phyloP scores from a whole-genome alignment of 768 basidiomycete species.

The Russula griseocarnosa region DNA sequence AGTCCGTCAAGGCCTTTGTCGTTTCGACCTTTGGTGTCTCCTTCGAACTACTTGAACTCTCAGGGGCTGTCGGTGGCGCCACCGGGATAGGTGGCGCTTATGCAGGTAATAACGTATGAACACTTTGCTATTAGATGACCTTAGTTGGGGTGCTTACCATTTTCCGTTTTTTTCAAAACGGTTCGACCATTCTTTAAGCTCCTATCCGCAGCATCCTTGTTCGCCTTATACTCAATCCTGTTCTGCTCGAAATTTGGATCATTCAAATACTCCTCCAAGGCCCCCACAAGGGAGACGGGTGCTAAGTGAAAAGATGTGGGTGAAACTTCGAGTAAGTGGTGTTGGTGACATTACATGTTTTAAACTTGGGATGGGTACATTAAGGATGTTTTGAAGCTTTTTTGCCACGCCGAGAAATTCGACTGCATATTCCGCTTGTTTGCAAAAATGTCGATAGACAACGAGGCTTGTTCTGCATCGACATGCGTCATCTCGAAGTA shows the following conservation, averaged over 20 bases:
- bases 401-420: constrained; percentile 90
- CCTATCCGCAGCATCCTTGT: constrained; percentile 61
- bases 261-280: constrained; percentile 92
- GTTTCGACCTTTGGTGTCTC: constrained; percentile 35
- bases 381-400: constrained; percentile 88
- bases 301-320: constrained; percentile 43
- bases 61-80: constrained; percentile 31
- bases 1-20: constrained; percentile 64
- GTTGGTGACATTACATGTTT: constrained; percentile 61
- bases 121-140: background rate
- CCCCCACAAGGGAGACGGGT: constrained; percentile 87
- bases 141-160: constrained; percentile 32
- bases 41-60: constrained; percentile 32
- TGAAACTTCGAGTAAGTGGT: background rate
- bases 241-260: constrained; percentile 98
- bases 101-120: constrained; percentile 16
- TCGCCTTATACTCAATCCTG: constrained; percentile 83
- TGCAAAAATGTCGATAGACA: constrained; percentile 93
- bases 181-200: constrained; percentile 30
- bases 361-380: constrained; percentile 90
- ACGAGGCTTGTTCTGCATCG: constrained; percentile 84
- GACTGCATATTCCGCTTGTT: constrained; percentile 87
- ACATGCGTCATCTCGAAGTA: constrained; percentile 97
- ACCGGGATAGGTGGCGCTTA: constrained; percentile 30
- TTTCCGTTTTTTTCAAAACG: constrained; percentile 30